Evolutionary conservation across 352 stramenopile species (phyloP).

Genomic region (Saprolegnia parasitica): DNA sequence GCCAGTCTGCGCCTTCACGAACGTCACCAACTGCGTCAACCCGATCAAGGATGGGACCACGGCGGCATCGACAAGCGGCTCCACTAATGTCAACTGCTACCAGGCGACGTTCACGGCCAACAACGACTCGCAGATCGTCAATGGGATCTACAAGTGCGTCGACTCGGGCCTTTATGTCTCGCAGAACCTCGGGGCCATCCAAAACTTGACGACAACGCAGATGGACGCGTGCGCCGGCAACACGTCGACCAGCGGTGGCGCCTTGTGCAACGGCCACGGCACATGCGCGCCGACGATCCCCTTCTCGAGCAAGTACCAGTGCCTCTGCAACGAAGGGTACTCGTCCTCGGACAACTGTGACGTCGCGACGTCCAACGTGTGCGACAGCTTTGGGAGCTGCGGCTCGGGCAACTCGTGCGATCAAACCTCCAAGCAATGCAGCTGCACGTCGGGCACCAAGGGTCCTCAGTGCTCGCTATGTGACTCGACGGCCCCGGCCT

Average conservation of each 20-base stretch:
- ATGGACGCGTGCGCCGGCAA: constrained; percentile 52
- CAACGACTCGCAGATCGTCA: constrained; percentile 42
- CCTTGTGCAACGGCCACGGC: constrained; percentile 64
- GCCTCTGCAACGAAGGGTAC: constrained; percentile 73
- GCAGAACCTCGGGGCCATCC: constrained; percentile 52
- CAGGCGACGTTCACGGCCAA: constrained; percentile 55
- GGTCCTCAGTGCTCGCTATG: constrained; percentile 66
- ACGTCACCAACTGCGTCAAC: constrained; percentile 58
- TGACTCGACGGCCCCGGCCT: constrained; percentile 34
- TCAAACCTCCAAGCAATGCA: constrained; percentile 37
- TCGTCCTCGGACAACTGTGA: constrained; percentile 51
- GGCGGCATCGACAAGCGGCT: background rate
- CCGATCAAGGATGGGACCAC: constrained; percentile 31
- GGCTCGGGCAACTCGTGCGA: constrained; percentile 50
- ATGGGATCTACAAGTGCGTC: constrained; percentile 74
- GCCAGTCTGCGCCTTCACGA: constrained; percentile 62
- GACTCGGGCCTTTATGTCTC: constrained; percentile 58
- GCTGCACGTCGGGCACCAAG: constrained; percentile 45
- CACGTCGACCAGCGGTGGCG: constrained; percentile 30
- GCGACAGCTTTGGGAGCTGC: constrained; percentile 68
- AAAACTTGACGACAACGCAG: constrained; percentile 55
- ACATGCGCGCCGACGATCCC: constrained; percentile 54
- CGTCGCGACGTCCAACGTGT: constrained; percentile 52
- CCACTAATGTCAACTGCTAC: constrained; percentile 61
- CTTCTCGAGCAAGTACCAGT: constrained; percentile 64